Conservation (phyloP, 2,329 filamentous ascomycete genomes). For the Ceratocystis cubensis region DNA sequence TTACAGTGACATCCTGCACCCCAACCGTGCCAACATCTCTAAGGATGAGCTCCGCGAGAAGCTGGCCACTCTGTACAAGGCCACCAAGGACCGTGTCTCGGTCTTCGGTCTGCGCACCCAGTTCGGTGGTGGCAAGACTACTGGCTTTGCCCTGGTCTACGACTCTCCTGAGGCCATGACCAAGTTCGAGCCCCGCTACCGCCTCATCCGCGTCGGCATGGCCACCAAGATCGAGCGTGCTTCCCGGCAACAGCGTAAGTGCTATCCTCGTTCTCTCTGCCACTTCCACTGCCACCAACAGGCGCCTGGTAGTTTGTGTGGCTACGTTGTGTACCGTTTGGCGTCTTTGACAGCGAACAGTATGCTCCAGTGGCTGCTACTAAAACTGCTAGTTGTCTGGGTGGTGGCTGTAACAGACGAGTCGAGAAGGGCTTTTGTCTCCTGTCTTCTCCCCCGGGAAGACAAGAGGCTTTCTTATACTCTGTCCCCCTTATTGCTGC, state of each 20-base stretch:
- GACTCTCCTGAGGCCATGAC: slow-evolving; percentile 96
- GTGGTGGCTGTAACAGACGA: slow-evolving; percentile 18
- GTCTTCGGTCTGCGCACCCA: slow-evolving; percentile 98
- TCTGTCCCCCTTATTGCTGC: slow-evolving; percentile 3
- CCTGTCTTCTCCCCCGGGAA: slow-evolving; percentile 19
- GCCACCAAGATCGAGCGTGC: slow-evolving; percentile 94
- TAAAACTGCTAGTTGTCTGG: background rate
- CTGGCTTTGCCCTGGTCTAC: slow-evolving; percentile 97
- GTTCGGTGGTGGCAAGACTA: slow-evolving; percentile 99
- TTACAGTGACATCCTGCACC: slow-evolving; percentile 94
- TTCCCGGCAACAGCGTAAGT: slow-evolving; percentile 98
- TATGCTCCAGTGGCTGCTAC: slow-evolving; percentile 7
- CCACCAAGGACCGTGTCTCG: slow-evolving; percentile 91
- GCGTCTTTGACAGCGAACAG: background rate
- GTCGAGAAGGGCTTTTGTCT: slow-evolving; percentile 20
- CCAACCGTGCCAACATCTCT: slow-evolving; percentile 94
- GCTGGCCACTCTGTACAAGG: slow-evolving; percentile 94
- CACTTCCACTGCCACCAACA: slow-evolving; percentile 17
- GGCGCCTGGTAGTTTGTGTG: slow-evolving; percentile 11
- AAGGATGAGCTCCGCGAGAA: slow-evolving; percentile 97
- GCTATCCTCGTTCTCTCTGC: slow-evolving; percentile 22
- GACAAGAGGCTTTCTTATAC: slow-evolving; percentile 21
- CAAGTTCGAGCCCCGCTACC: slow-evolving; percentile 99
- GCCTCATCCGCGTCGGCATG: slow-evolving; percentile 84
- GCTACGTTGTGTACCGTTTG: background rate